Conservation (phyloP, 305 asterid species). For the Fraxinus velutina region DNA sequence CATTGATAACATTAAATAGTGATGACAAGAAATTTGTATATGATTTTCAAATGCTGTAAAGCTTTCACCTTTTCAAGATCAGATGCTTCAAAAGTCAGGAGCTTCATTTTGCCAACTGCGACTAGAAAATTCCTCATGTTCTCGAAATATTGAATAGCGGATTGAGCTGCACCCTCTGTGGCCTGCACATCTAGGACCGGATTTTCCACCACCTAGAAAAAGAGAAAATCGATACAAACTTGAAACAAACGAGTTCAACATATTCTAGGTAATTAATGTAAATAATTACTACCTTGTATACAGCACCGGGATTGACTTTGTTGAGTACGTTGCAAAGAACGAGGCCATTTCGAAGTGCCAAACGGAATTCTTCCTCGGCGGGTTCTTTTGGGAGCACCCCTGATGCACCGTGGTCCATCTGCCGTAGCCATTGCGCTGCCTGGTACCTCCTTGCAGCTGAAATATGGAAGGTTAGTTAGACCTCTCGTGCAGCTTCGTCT, state of each 20-base stretch:
- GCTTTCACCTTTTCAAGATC: constrained; percentile 79
- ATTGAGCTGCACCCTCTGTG: constrained; percentile 83
- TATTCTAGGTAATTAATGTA: not conserved
- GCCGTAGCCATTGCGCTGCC: constrained; percentile 86
- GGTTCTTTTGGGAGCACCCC: constrained; percentile 66
- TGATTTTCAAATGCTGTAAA: not conserved
- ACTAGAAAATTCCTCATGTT: constrained; percentile 81
- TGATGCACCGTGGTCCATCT: constrained; percentile 71
- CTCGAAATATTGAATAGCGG: constrained; percentile 90
- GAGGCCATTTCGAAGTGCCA: constrained; percentile 83
- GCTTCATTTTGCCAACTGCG: constrained; percentile 84
- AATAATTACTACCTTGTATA: constrained; percentile 56
- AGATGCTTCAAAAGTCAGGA: constrained; percentile 80
- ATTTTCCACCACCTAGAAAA: constrained; percentile 73
- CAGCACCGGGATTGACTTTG: constrained; percentile 89
- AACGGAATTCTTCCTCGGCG: constrained; percentile 64
- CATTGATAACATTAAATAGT: constrained; percentile 3
- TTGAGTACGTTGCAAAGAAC: constrained; percentile 93
- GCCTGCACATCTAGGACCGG: constrained; percentile 69
- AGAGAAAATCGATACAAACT: not conserved
- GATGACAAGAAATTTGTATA: not conserved
- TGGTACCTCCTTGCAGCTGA: constrained; percentile 74
- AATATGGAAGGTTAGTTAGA: constrained; percentile 8
- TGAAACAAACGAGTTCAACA: not conserved
- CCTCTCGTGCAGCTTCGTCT: not conserved